phyloP scores from a whole-genome alignment of 768 basidiomycete species.

The Thelephora ganbajun region DNA sequence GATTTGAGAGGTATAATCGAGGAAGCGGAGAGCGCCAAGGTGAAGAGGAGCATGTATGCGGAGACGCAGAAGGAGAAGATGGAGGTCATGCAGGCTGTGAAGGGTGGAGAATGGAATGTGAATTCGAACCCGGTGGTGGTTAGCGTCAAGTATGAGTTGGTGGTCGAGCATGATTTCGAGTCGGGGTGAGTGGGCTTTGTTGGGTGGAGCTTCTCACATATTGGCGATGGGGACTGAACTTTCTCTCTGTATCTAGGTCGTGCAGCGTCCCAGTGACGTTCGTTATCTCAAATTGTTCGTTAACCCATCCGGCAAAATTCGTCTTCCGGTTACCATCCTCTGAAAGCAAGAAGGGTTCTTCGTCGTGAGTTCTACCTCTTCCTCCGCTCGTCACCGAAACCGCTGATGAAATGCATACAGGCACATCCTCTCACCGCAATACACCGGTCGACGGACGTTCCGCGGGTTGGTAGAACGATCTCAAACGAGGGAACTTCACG shows the following conservation, averaged over 20 bases:
- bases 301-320: conserved; percentile 44
- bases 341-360: background rate
- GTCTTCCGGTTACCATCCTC: conserved; percentile 32
- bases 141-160: conserved; percentile 26
- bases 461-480: conserved; percentile 43
- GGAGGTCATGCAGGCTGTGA: conserved; percentile 53
- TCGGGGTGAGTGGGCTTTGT: conserved; percentile 38
- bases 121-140: conserved; percentile 68
- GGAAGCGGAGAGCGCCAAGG: conserved; percentile 45
- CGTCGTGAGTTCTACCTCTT: background rate
- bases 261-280: conserved; percentile 41
- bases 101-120: conserved; percentile 58
- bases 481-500: conserved; percentile 26
- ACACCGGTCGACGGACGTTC: conserved; percentile 54
- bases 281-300: conserved; percentile 57
- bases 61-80: conserved; percentile 69
- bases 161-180: conserved; percentile 50
- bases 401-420: conserved; percentile 13
- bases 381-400: background rate
- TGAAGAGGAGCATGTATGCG: conserved; percentile 78
- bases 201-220: background rate
- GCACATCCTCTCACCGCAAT: conserved; percentile 35
- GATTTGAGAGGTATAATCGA: conserved; percentile 47
- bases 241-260: conserved; percentile 25
- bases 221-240: background rate